Conservation (phyloP, 192 early-diverging fungal species). For the Backusella tarrabulga region DNA sequence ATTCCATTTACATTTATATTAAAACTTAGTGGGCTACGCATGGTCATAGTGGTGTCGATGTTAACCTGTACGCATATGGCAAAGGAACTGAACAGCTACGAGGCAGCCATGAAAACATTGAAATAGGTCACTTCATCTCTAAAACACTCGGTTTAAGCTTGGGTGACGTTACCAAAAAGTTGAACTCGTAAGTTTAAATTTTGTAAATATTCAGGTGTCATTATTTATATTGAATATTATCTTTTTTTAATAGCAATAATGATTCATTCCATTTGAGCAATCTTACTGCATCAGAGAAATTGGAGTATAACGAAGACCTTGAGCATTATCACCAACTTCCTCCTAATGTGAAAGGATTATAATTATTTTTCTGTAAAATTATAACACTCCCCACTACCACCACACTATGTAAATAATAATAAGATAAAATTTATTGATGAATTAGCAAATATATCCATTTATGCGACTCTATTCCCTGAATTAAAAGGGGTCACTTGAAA, state of each 20-base stretch:
- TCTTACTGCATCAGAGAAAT: neutral
- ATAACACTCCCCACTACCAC: neutral
- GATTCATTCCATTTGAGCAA: neutral
- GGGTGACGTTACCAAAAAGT: constrained; percentile 47
- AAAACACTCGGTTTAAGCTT: constrained; percentile 61
- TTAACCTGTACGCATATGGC: constrained; percentile 90
- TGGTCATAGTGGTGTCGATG: constrained; percentile 94
- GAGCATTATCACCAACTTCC: constrained; percentile 2
- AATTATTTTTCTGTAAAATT: neutral
- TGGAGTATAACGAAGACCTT: constrained; percentile 2
- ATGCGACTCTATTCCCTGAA: neutral
- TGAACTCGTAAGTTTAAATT: constrained; percentile 7
- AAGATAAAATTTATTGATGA: neutral
- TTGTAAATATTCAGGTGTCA: neutral
- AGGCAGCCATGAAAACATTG: constrained; percentile 90
- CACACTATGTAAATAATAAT: constrained; percentile 7
- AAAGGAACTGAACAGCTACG: constrained; percentile 54
- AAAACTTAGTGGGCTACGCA: constrained; percentile 74
- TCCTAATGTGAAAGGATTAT: neutral
- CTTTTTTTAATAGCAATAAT: neutral
- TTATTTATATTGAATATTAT: neutral
- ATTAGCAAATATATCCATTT: neutral
- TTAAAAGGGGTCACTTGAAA: neutral
- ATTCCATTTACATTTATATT: constrained; percentile 17
- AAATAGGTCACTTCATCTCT: constrained; percentile 75